Evolutionary conservation across 441 rosid species (phyloP).

Genomic region (Arabidopsis hybrid): DNA sequence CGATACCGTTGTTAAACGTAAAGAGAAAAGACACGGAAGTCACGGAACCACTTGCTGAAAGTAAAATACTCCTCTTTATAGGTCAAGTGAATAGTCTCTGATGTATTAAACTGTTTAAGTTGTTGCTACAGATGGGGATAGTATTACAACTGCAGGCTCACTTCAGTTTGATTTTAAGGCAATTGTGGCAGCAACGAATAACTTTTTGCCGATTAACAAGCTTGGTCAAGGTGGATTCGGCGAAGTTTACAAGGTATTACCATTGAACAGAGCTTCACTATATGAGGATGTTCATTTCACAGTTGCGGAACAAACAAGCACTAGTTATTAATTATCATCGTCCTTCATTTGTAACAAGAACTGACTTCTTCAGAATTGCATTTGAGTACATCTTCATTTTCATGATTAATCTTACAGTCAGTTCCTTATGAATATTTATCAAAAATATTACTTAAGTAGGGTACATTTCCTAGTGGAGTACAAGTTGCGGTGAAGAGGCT

Average conservation of each 20-base stretch:
- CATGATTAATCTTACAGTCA: too few species aligned
- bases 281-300: too few species aligned
- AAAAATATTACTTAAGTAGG: constrained; percentile 35
- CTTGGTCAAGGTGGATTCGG: constrained; percentile 62
- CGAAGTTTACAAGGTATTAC: constrained; percentile 53
- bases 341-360: too few species aligned
- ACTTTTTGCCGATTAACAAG: constrained; percentile 40
- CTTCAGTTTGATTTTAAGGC: constrained; percentile 49
- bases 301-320: background rate
- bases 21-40: too few species aligned
- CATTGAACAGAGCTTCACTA: background rate
- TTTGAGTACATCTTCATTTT: too few species aligned
- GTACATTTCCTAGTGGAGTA: constrained; percentile 45
- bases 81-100: too few species aligned
- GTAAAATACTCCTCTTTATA: background rate
- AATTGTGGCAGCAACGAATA: constrained; percentile 46
- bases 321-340: too few species aligned
- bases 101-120: too few species aligned
- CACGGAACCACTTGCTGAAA: background rate
- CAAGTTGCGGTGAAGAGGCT: constrained; percentile 50
- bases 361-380: too few species aligned
- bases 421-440: too few species aligned
- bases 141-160: constrained; percentile 40
- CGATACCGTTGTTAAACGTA: too few species aligned
- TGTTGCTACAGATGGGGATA: constrained; percentile 22